Evolutionary conservation across 805 yeast genomes (phyloP).

Genomic region (Kockiozyma suomiensis): DNA sequence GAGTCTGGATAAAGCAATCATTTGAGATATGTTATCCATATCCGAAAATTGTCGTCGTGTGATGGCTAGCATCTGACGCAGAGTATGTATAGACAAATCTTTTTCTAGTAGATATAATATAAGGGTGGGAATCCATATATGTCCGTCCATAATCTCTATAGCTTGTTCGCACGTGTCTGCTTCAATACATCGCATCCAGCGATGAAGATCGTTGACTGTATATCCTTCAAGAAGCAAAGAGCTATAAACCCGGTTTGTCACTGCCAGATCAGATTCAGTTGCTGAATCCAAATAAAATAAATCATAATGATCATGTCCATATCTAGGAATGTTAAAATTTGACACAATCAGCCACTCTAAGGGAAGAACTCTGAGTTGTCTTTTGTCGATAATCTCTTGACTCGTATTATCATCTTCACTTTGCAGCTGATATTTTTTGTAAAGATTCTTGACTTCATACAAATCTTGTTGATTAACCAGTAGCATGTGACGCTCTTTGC

Average conservation of each 20-base stretch:
- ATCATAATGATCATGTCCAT: slow-evolving; percentile 24
- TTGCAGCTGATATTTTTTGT: too few species aligned
- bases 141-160: background rate
- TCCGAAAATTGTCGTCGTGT: background rate
- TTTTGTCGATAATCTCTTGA: too few species aligned
- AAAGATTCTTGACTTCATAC: background rate
- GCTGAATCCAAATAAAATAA: background rate
- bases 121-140: slow-evolving; percentile 25
- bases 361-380: background rate
- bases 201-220: slow-evolving; percentile 9
- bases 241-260: slow-evolving; percentile 1
- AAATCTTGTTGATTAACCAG: slow-evolving; percentile 2
- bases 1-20: slow-evolving; percentile 11
- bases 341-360: slow-evolving; percentile 27
- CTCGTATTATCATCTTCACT: too few species aligned
- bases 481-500: background rate
- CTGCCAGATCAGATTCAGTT: background rate
- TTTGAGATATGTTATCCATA: slow-evolving; percentile 13
- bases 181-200: slow-evolving; percentile 19
- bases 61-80: slow-evolving; percentile 10
- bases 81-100: background rate
- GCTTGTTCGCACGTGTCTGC: slow-evolving; percentile 15
- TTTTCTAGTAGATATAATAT: slow-evolving; percentile 13
- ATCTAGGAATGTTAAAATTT: slow-evolving; percentile 12
- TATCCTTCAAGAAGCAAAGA: background rate